A percentile compares a stretch with the other conserved stretches of the same genome.
Evolutionary conservation across 2,329 filamentous ascomycete genomes (phyloP).

Genomic region (Xylariaceae sp.): DNA sequence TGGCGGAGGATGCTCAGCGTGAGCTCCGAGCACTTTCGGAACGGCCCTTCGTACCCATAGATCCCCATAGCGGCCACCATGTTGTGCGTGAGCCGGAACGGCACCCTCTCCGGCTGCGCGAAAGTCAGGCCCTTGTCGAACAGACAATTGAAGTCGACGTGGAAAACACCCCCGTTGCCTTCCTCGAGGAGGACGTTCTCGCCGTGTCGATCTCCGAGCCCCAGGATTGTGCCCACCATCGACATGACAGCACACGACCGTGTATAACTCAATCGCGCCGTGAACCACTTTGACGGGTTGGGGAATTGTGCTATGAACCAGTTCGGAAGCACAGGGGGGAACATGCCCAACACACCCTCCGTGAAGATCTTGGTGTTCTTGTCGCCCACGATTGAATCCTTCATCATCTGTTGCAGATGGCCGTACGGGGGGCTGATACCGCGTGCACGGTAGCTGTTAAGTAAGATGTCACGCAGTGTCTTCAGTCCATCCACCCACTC

Average conservation of each 20-base stretch:
- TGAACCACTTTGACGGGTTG: slow-evolving; percentile 89
- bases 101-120: slow-evolving; percentile 88
- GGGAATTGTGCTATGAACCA: slow-evolving; percentile 98
- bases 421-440: slow-evolving; percentile 69
- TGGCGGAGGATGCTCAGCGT: slow-evolving; percentile 80
- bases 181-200: slow-evolving; percentile 97
- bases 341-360: slow-evolving; percentile 60
- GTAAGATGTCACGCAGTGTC: slow-evolving; percentile 86
- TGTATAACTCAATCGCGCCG: slow-evolving; percentile 83
- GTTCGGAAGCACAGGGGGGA: slow-evolving; percentile 80
- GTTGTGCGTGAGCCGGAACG: slow-evolving; percentile 96
- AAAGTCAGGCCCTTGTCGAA: slow-evolving; percentile 98
- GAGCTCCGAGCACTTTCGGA: slow-evolving; percentile 85
- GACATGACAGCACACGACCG: slow-evolving; percentile 97
- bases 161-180: slow-evolving; percentile 87
- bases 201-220: slow-evolving; percentile 89
- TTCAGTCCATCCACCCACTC: slow-evolving; percentile 98
- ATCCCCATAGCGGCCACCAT: slow-evolving; percentile 98
- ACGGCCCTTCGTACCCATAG: slow-evolving; percentile 90
- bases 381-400: slow-evolving; percentile 56
- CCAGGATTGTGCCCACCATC: slow-evolving; percentile 96
- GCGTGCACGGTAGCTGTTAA: slow-evolving; percentile 73
- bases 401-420: slow-evolving; percentile 62
- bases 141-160: slow-evolving; percentile 99
- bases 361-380: slow-evolving; percentile 70